These are phyloP conservation scores for Trichomonas tenax DNA, from an alignment of 208 protist genomes.

Conservation along the genomic window DNA sequence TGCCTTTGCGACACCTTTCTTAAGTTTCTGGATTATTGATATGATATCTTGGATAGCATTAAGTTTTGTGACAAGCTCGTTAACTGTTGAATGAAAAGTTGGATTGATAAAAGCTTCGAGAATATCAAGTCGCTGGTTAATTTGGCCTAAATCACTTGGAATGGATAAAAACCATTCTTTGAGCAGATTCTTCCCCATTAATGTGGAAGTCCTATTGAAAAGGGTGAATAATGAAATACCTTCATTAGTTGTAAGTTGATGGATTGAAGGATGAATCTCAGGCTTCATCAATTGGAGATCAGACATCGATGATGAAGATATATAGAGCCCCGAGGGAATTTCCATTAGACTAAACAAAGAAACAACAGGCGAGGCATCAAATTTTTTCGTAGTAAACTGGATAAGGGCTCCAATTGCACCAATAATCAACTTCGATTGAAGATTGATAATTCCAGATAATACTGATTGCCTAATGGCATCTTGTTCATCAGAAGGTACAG, in stretches of 20 bases:
- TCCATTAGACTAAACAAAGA: not conserved
- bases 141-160: not conserved
- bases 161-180: not conserved
- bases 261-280: not conserved
- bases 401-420: not conserved
- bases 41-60: not conserved
- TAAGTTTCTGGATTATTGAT: not conserved
- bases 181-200: not conserved
- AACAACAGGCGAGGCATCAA: not conserved
- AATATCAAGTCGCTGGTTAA: not conserved
- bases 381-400: not conserved
- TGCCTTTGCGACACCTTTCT: not conserved
- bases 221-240: not conserved
- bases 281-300: not conserved
- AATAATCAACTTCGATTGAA: not conserved
- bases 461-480: not conserved
- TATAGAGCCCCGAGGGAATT: not conserved
- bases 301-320: not conserved
- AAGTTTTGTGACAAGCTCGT: not conserved
- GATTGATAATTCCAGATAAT: not conserved
- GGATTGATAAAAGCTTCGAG: not conserved
- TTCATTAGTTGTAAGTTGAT: not conserved
- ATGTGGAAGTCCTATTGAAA: not conserved
- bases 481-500: not conserved
- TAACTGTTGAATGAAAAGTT: not conserved